These are phyloP conservation scores for Penicillium verhagenii DNA, from an alignment of 495 filamentous ascomycete genomes.

Conservation along the genomic window DNA sequence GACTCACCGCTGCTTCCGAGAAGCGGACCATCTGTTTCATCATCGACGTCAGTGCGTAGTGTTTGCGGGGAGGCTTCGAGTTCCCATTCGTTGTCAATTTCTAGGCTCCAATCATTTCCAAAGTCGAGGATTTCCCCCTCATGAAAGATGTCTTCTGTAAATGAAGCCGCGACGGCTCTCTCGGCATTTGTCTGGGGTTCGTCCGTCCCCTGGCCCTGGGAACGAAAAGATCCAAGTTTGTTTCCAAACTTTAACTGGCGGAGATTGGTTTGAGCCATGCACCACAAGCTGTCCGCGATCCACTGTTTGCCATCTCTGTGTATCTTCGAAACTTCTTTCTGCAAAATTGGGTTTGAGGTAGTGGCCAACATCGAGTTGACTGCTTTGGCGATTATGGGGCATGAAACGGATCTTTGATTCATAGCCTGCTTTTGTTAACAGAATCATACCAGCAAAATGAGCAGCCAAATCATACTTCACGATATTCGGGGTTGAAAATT, in stretches of 20 bases:
- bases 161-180: background rate
- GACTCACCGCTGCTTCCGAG: background rate
- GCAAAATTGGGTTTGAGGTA: conserved; percentile 7
- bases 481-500: conserved; percentile 37
- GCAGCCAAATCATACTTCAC: conserved; percentile 23
- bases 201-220: background rate
- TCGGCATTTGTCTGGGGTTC: background rate
- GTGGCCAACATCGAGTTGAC: conserved; percentile 29
- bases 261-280: background rate
- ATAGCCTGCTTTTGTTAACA: conserved; percentile 26
- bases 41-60: background rate
- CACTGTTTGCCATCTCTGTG: background rate
- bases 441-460: background rate
- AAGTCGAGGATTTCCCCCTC: background rate
- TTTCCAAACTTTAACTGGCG: background rate
- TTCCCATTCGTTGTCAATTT: background rate
- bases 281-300: background rate
- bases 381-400: conserved; percentile 36
- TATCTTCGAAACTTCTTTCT: background rate
- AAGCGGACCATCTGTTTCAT: background rate
- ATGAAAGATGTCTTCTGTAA: background rate
- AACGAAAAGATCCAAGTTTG: background rate
- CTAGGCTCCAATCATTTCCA: background rate
- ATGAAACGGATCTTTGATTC: conserved; percentile 35
- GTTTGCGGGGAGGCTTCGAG: background rate